Base-by-base conservation (phyloP, 2,329 filamentous ascomycete genomes). In the Neonectria magnoliae region DNA sequence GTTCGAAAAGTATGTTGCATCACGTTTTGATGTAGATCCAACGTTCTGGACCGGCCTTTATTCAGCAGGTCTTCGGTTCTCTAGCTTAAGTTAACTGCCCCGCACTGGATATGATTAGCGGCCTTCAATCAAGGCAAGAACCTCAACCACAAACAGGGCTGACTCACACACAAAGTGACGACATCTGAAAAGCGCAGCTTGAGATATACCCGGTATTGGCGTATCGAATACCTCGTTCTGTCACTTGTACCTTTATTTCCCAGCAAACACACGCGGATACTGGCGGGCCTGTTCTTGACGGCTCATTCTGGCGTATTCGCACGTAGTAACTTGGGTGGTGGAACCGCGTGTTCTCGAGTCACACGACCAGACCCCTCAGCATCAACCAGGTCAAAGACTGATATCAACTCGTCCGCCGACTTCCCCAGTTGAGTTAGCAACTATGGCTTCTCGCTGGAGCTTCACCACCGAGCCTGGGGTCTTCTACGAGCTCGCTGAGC, bases 401-500 rank as follows among this genome's bases (percentile, higher is more conserved):
- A 52, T 25, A 14, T n/a, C 33, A 9, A 22, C 31, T 20, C 36
- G 13, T 44, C 14, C 11, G 14, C 14, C 20, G n/a, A 18, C 41
- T 51, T 47, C 18, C 18, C 5, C 14, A 33, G 18, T 33, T 25
- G 31, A 27, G 13, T 4, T 7, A 45, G 11, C 50, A 36, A 29
- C 13, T 22, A 75, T 75, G 71, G 33, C 65, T 13, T 62, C 36
- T 27, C 57, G 53, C 33, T 75, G 74, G 74, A 62, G 62, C 20
- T 74, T 75, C 57, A 65, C 69, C 20, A 67, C 73, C 10, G 69
- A 73, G 18, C 67, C 67, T 29, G 74, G 68, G 48, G 68, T 76
- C 51, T 88, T 88, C 73, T 76, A 81, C 7, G 83, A 87, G 72
- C 83, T 78, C 51, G 64, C 62, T 9, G 67, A 76, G 9, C 61